Base-by-base conservation (phyloP, 2,329 filamentous ascomycete species). In the Fusarium clavum region DNA sequence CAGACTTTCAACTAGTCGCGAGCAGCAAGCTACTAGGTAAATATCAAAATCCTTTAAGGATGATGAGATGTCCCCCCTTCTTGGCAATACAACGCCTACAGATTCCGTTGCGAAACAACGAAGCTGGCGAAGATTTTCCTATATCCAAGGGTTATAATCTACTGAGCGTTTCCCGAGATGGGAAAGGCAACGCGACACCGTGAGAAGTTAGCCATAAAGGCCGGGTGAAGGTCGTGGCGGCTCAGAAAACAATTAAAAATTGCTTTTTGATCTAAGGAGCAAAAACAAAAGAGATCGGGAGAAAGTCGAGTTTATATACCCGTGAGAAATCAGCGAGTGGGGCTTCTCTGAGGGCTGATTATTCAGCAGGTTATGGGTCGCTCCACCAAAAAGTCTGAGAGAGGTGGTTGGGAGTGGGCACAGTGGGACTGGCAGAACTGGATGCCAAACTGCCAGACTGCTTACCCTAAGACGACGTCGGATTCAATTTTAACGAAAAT, bases 101-200 rank as follows among this genome's bases (percentile, higher is more conserved):
- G 80, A 41, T 27, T 67, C 52, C 64, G 65, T 64, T 78, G 78
- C 75, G 78, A 69, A 76, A 73, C 76, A 79, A 79, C 79, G 79
- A 77, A 60, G 25, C 69, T 77, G 79, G 79, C 83, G 85, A 79
- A 79, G 88, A 83, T 88, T 86, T 89, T 89, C 87, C 87, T 89
- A 88, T 87, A 83, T 83, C 79, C 85, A 85, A 85, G 86, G 86
- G 83, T 81, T 79, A 85, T 82, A 69, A 79, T 89, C 85, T 89
- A 82, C 86, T 86, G 85, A 88, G 83, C 80, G 76, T 79, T 84
- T 83, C 84, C 82, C 82, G 69, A 65, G 56, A 68, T 76, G 81
- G 81, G 82, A 84, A 85, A 85, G 87, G 87, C 87, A 89, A 89
- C 87, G 77, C 86, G 80, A 85, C 87, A 88, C 86, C 86, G 87